Evolutionary conservation across 208 protist genomes (phyloP).

Genomic region (Trypanosoma lewisi): DNA sequence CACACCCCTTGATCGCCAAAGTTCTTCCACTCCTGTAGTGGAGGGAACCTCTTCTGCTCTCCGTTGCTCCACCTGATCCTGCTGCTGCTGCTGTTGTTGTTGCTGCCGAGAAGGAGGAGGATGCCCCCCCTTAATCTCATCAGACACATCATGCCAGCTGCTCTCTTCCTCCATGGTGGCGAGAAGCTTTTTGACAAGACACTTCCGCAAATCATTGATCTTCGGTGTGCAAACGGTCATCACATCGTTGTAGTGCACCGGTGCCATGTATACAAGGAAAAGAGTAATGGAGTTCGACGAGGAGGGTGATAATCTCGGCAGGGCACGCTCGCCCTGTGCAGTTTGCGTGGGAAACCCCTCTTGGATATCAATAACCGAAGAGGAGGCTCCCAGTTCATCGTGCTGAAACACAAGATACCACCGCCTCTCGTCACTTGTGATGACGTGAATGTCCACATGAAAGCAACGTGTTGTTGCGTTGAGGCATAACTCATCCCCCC

Average conservation of each 20-base stretch:
- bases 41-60: background rate
- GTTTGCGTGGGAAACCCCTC: background rate
- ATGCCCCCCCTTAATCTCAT: background rate
- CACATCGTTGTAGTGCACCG: slow-evolving; percentile 86
- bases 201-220: slow-evolving; percentile 35
- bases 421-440: slow-evolving; percentile 63
- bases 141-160: background rate
- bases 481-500: slow-evolving; percentile 86
- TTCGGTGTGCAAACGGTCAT: slow-evolving; percentile 29
- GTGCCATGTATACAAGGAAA: slow-evolving; percentile 72
- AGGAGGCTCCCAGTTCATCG: slow-evolving; percentile 45
- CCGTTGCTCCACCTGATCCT: background rate
- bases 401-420: slow-evolving; percentile 85
- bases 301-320: background rate
- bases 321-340: background rate
- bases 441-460: slow-evolving; percentile 82
- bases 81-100: background rate
- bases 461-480: slow-evolving; percentile 85
- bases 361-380: slow-evolving; percentile 7
- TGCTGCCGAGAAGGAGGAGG: background rate
- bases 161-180: slow-evolving; percentile 25
- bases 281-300: slow-evolving; percentile 33
- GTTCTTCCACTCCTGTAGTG: no score
- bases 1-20: no score
- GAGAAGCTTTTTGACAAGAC: slow-evolving; percentile 46